Conservation (phyloP, 2,329 filamentous ascomycete genomes). For the Cordyceps javanica region DNA sequence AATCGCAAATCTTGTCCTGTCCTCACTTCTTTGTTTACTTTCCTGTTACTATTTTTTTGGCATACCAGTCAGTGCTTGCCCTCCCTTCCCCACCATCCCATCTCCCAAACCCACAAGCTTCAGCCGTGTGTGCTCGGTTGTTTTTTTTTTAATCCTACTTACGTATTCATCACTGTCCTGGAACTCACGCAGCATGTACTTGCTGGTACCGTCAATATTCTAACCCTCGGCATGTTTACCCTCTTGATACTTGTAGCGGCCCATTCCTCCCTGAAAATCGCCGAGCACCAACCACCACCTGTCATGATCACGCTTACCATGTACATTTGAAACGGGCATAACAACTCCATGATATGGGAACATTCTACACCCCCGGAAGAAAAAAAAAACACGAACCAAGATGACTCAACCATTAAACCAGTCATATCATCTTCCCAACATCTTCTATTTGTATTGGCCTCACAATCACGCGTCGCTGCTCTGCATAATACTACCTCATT, state of each 20-base stretch:
- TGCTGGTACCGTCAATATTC: too few species aligned
- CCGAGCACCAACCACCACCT: background rate
- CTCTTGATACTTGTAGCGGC: background rate
- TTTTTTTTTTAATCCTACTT: too few species aligned
- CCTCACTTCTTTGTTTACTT: background rate
- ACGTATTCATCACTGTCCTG: too few species aligned
- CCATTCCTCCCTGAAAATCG: background rate
- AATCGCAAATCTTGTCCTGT: too few species aligned
- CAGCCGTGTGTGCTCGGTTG: too few species aligned
- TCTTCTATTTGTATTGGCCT: background rate
- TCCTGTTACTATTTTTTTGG: background rate
- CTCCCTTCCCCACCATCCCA: background rate
- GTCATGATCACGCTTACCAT: background rate
- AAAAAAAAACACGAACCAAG: background rate
- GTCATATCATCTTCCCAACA: background rate
- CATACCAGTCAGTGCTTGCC: background rate
- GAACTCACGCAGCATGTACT: too few species aligned
- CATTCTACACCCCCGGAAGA: too few species aligned
- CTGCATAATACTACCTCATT: constrained; percentile 10
- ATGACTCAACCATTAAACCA: background rate
- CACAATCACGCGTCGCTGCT: background rate
- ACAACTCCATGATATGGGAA: background rate
- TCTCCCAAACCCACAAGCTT: too few species aligned
- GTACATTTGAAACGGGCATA: background rate
- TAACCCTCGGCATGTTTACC: too few species aligned